Evolutionary conservation across 1,139 yeast species (phyloP).

Genomic region (Kodamaea alishanica): DNA sequence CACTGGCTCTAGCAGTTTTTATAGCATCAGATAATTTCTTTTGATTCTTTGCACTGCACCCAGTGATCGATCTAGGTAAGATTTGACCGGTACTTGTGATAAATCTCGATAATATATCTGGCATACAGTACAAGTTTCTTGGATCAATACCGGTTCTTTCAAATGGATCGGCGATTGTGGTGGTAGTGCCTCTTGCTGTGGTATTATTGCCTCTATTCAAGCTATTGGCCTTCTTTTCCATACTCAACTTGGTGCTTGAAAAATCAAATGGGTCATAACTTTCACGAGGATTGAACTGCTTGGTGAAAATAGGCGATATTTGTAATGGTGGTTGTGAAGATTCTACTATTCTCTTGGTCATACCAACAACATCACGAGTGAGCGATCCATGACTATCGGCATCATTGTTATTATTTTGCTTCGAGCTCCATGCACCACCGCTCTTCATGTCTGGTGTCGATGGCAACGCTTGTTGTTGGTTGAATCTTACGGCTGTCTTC

Average conservation of each 20-base stretch:
- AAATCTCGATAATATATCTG: constrained; percentile 57
- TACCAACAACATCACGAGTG: constrained; percentile 25
- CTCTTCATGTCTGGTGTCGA: constrained; percentile 35
- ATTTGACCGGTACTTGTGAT: constrained; percentile 65
- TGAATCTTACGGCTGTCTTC: constrained; percentile 5
- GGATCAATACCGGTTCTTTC: constrained; percentile 60
- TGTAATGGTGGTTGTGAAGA: constrained; percentile 24
- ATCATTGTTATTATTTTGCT: constrained; percentile 12
- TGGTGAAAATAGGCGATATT: constrained; percentile 33
- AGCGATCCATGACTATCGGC: constrained; percentile 9
- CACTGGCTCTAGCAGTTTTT: constrained; percentile 65
- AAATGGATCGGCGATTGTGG: constrained; percentile 36
- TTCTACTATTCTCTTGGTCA: constrained; percentile 30
- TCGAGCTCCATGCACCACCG: constrained; percentile 25
- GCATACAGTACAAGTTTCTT: constrained; percentile 60
- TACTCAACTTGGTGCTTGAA: constrained; percentile 49
- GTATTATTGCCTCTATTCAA: constrained; percentile 4
- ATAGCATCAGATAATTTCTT: constrained; percentile 62
- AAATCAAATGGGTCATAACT: constrained; percentile 76
- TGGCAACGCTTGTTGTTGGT: constrained; percentile 16
- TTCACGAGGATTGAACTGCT: constrained; percentile 39
- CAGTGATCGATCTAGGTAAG: constrained; percentile 63
- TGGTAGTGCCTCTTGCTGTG: constrained; percentile 7
- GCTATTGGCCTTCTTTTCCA: constrained; percentile 27
- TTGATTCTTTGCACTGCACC: constrained; percentile 59